A percentile compares a stretch with the other conserved stretches of the same genome.
Conservation (phyloP, 257 asterid genomes). For the Eucommia ulmoides region DNA sequence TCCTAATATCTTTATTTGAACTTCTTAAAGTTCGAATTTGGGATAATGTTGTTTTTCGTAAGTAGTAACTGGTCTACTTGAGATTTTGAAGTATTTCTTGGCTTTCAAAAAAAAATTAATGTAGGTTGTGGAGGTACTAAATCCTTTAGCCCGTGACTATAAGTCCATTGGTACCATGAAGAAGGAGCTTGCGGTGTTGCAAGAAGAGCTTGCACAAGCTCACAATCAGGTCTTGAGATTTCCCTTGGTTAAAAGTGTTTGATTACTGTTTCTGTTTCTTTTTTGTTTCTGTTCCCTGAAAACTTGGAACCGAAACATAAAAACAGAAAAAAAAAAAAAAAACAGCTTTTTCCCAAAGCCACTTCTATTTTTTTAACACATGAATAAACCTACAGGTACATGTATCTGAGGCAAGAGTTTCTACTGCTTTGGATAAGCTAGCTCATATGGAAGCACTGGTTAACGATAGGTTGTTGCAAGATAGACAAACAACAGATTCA, state of each 20-base stretch:
- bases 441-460: conserved; percentile 85
- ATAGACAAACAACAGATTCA: conserved; percentile 30
- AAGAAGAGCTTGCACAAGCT: conserved; percentile 60
- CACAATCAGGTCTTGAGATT: conserved; percentile 56
- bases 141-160: conserved; percentile 95
- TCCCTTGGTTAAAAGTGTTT: too few relatives aligned
- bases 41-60: too few relatives aligned
- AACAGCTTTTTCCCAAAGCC: too few relatives aligned
- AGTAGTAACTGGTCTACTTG: too few relatives aligned
- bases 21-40: too few relatives aligned
- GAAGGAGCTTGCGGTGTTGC: conserved; percentile 82
- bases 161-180: conserved; percentile 83
- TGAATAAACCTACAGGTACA: too few relatives aligned
- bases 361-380: too few relatives aligned
- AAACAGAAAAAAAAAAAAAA: too few relatives aligned
- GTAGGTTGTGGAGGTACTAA: conserved; percentile 83
- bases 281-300: background rate
- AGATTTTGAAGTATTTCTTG: background rate
- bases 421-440: conserved; percentile 81
- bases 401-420: conserved; percentile 85
- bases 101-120: background rate
- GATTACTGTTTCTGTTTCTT: background rate
- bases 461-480: conserved; percentile 64
- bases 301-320: too few relatives aligned
- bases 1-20: too few relatives aligned